Base-by-base conservation (phyloP, 2,329 filamentous ascomycete species). In the Trichoderma cornu-damae region DNA sequence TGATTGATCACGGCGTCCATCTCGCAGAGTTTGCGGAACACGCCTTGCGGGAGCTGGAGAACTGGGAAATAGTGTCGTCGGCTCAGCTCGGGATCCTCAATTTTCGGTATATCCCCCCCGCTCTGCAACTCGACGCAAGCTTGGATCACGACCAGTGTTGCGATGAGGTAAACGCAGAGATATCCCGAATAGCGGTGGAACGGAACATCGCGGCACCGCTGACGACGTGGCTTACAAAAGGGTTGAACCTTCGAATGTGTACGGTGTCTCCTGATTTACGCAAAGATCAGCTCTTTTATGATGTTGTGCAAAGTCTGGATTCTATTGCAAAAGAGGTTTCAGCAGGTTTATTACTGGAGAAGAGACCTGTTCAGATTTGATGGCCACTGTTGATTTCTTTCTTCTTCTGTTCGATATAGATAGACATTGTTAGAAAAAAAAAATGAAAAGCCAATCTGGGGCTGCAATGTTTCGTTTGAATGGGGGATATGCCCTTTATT, bases 1-100 rank as follows among this genome's bases (percentile, higher is more conserved):
- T 65, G 63, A 60, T 67, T 32, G 63, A 67, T 51, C 61, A 67
- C 4, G 66, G 64, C 0, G 62, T 67, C 1, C 24, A 55, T 3
- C 52, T 66, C 0, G 65, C 63, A 0, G 61, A 67, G 47, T 58
- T 61, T 8, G 65, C 62, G 1, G 60, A 66, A 11, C 16, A 57
- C 6, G 59, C 63, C 16, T 24, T 67, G 9, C 26, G 57, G 3
- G 50, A 40, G 26, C 12, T 65, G 11, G 20, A 49, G 0, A 43
- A 62, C 8, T 67, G 65, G 65, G 60, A 66, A 30, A 63, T 67
- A 20, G 58, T 61, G 3, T 66, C 64, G 6, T 20, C 61, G 22
- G 65, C 65, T 0, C 65, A 60, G 12, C 8, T 67, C 11, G 61
- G 57, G 0, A 63, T 67, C 0, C 14, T 67, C 3, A 66, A 63